These are phyloP conservation scores for Boletus huronensis DNA, from an alignment of 768 basidiomycete species.

Conservation along the genomic window DNA sequence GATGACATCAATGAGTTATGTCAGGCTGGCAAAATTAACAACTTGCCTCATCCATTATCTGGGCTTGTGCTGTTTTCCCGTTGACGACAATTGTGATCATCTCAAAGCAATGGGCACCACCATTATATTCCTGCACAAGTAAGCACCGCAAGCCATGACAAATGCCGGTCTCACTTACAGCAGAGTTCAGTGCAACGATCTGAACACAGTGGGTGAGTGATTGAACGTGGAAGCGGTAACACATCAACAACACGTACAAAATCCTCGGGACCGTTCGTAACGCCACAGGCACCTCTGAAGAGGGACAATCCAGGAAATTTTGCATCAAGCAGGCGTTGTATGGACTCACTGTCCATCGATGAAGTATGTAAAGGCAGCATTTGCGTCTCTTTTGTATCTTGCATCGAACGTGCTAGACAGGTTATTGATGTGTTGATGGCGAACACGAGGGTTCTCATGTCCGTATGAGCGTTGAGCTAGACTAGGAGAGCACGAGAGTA, in stretches of 20 bases:
- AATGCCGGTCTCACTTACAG: slow-evolving; percentile 26
- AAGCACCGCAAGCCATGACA: neutral
- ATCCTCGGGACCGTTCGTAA: slow-evolving; percentile 20
- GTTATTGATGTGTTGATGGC: slow-evolving; percentile 4
- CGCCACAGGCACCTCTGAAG: slow-evolving; percentile 42
- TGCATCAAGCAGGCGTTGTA: neutral
- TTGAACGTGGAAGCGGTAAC: too few relatives aligned
- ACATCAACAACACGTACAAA: slow-evolving; percentile 19
- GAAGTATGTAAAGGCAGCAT: slow-evolving; percentile 27
- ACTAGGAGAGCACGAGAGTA: slow-evolving; percentile 10
- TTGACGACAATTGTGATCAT: slow-evolving; percentile 41
- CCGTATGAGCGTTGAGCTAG: slow-evolving; percentile 7
- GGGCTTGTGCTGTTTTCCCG: slow-evolving; percentile 38
- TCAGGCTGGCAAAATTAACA: neutral
- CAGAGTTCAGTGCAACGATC: slow-evolving; percentile 44
- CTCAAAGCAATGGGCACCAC: slow-evolving; percentile 41
- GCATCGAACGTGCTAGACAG: neutral
- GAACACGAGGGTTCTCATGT: slow-evolving; percentile 11
- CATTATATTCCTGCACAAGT: slow-evolving; percentile 36
- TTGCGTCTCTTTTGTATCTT: slow-evolving; percentile 18
- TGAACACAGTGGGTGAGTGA: slow-evolving; percentile 14
- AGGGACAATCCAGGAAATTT: neutral
- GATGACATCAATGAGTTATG: neutral
- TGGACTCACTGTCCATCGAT: slow-evolving; percentile 23
- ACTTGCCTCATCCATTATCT: slow-evolving; percentile 43